Conservation (phyloP, 768 basidiomycete genomes). For the Mycena pura region DNA sequence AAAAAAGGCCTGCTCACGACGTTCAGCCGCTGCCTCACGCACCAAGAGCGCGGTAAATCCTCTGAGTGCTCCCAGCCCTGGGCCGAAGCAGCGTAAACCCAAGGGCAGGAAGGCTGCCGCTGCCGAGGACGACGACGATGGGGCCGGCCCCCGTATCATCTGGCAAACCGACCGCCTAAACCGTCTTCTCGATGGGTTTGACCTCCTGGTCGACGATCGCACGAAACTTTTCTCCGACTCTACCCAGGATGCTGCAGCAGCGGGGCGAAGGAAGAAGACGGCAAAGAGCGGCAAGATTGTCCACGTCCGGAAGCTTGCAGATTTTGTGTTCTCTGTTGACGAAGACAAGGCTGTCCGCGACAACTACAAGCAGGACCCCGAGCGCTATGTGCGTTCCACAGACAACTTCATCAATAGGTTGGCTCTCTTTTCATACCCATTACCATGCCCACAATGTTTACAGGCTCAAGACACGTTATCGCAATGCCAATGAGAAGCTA, state of each 20-base stretch:
- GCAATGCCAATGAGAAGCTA: not conserved
- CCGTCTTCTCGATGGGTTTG: too few species aligned
- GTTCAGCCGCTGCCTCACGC: too few species aligned
- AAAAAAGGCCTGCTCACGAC: too few species aligned
- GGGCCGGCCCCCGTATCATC: too few species aligned
- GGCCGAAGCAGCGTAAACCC: too few species aligned
- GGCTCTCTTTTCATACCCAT: not conserved
- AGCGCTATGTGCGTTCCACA: not conserved
- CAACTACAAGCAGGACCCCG: not conserved
- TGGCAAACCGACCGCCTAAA: too few species aligned
- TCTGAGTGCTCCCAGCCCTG: too few species aligned
- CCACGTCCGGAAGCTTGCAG: not conserved
- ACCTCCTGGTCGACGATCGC: not conserved
- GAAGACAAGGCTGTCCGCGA: not conserved
- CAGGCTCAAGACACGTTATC: slow-evolving; percentile 3
- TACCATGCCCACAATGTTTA: too few species aligned
- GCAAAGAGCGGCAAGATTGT: not conserved
- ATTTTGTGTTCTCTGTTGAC: slow-evolving; percentile 9
- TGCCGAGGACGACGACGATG: too few species aligned
- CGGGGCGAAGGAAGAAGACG: not conserved
- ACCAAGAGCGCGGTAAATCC: too few species aligned
- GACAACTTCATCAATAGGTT: not conserved
- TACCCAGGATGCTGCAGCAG: not conserved
- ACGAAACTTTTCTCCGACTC: slow-evolving; percentile 19
- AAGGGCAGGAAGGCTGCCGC: too few species aligned